These are phyloP conservation scores for Jamesozyma piceae DNA, from an alignment of 805 yeast species.

Conservation along the genomic window DNA sequence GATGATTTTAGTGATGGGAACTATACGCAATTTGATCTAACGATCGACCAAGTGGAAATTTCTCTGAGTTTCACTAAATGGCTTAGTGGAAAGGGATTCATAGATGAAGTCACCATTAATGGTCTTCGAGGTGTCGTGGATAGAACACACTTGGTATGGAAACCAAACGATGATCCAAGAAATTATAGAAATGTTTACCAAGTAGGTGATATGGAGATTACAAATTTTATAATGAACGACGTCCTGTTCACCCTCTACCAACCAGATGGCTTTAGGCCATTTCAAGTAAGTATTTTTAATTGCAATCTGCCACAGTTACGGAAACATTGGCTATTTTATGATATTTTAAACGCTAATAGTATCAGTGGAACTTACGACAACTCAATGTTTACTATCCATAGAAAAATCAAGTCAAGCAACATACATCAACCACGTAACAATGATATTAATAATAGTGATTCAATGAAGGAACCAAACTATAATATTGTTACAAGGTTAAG, in stretches of 20 bases:
- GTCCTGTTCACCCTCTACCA: slow-evolving; percentile 72
- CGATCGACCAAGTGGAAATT: slow-evolving; percentile 75
- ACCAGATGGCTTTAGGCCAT: slow-evolving; percentile 73
- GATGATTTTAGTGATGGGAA: slow-evolving; percentile 73
- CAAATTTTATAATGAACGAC: slow-evolving; percentile 74
- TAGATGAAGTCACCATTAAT: slow-evolving; percentile 66
- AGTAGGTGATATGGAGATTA: slow-evolving; percentile 92
- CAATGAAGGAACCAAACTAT: slow-evolving; percentile 40
- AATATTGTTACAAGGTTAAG: slow-evolving; percentile 65
- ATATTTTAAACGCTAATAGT: slow-evolving; percentile 71
- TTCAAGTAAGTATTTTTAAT: slow-evolving; percentile 78
- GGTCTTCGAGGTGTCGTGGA: slow-evolving; percentile 92
- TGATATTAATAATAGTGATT: slow-evolving; percentile 1
- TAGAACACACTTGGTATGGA: slow-evolving; percentile 79
- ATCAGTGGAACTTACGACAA: slow-evolving; percentile 90
- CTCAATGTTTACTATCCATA: slow-evolving; percentile 85
- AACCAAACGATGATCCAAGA: slow-evolving; percentile 68
- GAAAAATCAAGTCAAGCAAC: slow-evolving; percentile 17
- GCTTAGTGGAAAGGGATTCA: slow-evolving; percentile 81
- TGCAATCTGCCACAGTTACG: slow-evolving; percentile 73
- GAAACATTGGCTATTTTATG: slow-evolving; percentile 90
- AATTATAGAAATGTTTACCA: slow-evolving; percentile 61
- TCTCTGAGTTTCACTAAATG: slow-evolving; percentile 77
- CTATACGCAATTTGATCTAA: slow-evolving; percentile 89
- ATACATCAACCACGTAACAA: background rate